Evolutionary conservation across 2,329 filamentous ascomycete genomes (phyloP).

Genomic region (Fusarium protoensiforme): DNA sequence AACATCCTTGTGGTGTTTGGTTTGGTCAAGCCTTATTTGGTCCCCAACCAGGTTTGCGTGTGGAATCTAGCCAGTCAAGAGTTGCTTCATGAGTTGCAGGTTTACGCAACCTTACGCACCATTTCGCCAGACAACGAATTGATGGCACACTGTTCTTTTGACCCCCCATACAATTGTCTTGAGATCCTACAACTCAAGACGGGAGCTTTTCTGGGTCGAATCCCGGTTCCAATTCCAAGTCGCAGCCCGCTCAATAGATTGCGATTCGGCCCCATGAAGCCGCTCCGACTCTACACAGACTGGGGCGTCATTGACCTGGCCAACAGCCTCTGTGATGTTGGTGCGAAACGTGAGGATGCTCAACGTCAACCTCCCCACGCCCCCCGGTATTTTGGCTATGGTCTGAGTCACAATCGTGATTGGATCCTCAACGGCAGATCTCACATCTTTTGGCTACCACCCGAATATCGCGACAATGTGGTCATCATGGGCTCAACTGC

Average conservation of each 20-base stretch:
- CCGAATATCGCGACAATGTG: background rate
- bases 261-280: background rate
- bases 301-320: background rate
- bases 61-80: too few relatives aligned
- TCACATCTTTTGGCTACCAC: background rate
- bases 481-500: background rate
- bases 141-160: too few relatives aligned
- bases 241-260: rapidly evolving
- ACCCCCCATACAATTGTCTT: too few relatives aligned
- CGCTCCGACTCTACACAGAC: background rate
- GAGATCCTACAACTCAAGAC: background rate
- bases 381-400: background rate
- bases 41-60: too few relatives aligned
- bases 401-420: background rate
- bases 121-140: too few relatives aligned
- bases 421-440: background rate
- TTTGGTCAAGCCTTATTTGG: too few relatives aligned
- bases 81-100: too few relatives aligned
- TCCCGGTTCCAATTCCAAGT: background rate
- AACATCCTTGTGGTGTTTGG: too few relatives aligned
- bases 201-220: background rate
- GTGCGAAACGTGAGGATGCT: background rate
- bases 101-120: too few relatives aligned
- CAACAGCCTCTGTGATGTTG: background rate
- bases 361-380: background rate